Evolutionary conservation across 345 rosid genomes (phyloP), one percentile per base, ranked within the genome.

Genomic region (Populus davidiana): DNA sequence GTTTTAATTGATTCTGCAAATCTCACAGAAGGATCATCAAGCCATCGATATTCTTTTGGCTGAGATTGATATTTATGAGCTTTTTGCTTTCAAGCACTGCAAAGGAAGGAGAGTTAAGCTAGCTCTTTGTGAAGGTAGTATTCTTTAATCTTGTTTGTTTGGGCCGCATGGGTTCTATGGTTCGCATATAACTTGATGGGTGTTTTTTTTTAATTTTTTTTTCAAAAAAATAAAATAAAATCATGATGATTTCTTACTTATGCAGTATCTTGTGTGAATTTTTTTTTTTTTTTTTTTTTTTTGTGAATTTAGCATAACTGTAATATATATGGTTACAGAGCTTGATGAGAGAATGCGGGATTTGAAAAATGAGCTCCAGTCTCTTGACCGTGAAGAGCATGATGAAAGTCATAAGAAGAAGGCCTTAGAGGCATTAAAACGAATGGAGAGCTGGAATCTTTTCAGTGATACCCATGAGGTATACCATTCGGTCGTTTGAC

Each of bases 401-500:
- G 97, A 94, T 79, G 99, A 94, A 85, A 87, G 39, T 85, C 97
- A 89, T 82, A 89, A 87, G 83, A 86, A 63, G 74, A 96, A 96
- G 84, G 97, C 98, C 74, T 43, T 87, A 29, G 98, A 96, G 49
- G 97, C 98, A 72, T 83, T 94, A 69, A 88, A 81, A 83, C 85
- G 94, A 75, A 94, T 96, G 99, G 98, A 94, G 78, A 91, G 82
- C 81, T 96, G 98, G 99, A 96, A 96, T 90, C 83, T 96, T 85
- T 94, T 96, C 81, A 90, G 89, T 76, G 95, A 92, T 81, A 82
- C 88, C 70, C 79, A 80, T 72, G 95, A 96, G 97, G 99, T 92
- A 86, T 63, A 75, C 69, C 41, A 14, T 59, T 76, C 77, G 61
- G 62, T 78, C 59, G 43, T 38, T 73, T 29, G 31, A 73, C 23